phyloP scores from a whole-genome alignment of 148 eudicot species.

The Diospyros kaki region DNA sequence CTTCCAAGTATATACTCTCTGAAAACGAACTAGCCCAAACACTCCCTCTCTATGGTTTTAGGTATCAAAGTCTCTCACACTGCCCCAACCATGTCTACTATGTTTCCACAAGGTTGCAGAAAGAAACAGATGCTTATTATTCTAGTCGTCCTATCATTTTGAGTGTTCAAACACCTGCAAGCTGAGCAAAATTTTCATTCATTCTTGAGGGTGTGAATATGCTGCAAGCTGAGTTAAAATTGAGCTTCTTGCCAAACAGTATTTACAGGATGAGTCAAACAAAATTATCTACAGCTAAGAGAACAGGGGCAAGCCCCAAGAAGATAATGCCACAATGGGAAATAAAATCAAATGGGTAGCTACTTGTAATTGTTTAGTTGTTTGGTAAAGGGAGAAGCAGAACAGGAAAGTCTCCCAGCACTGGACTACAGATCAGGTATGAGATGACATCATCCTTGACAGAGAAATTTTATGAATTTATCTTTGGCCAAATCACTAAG shows the following conservation, averaged over 20 bases:
- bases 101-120: not conserved
- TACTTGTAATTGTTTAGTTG: not conserved
- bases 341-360: not conserved
- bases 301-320: not conserved
- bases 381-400: not conserved
- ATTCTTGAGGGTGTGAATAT: not conserved
- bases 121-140: too few species aligned
- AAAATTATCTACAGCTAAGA: not conserved
- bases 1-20: not conserved
- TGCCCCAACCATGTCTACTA: not conserved
- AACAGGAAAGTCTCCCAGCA: not conserved
- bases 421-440: not conserved
- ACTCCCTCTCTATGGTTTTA: not conserved
- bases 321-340: not conserved
- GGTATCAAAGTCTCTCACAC: not conserved
- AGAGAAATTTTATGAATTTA: not conserved
- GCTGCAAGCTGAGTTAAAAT: not conserved
- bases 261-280: not conserved
- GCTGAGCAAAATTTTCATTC: too few species aligned
- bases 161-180: too few species aligned
- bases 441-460: not conserved
- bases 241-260: not conserved
- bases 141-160: not conserved
- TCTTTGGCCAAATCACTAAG: not conserved
- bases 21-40: not conserved